phyloP scores from a whole-genome alignment of 495 filamentous ascomycete species.

The Daldinia vernicosa region DNA sequence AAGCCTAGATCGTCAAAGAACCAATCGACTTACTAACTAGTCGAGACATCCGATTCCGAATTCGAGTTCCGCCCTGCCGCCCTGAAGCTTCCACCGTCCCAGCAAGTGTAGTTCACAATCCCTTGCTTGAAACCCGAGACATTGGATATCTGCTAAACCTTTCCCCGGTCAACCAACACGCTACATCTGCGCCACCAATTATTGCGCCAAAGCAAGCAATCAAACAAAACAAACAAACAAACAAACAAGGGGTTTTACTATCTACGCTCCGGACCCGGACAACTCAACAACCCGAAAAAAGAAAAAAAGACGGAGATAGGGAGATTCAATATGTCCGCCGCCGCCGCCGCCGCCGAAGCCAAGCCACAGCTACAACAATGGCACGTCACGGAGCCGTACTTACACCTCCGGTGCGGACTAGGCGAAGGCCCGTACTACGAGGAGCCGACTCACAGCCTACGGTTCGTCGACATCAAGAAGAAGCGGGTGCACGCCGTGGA shows the following conservation, averaged over 20 bases:
- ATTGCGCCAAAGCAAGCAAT: neutral
- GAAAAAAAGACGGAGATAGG: neutral
- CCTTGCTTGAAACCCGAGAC: slow-evolving; percentile 26
- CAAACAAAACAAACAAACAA: too few relatives aligned
- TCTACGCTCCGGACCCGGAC: neutral
- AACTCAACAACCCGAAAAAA: neutral
- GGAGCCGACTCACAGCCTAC: slow-evolving; percentile 70
- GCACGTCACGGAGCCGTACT: slow-evolving; percentile 71
- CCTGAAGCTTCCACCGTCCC: slow-evolving; percentile 17
- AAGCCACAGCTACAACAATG: slow-evolving; percentile 50
- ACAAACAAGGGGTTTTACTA: slow-evolving; percentile 7
- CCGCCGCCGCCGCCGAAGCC: neutral
- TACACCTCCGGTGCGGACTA: slow-evolving; percentile 75
- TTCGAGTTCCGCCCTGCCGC: slow-evolving; percentile 23
- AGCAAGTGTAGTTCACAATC: slow-evolving; percentile 7
- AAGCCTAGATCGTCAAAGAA: neutral
- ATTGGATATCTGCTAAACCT: neutral
- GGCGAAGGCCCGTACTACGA: slow-evolving; percentile 89
- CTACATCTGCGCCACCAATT: neutral
- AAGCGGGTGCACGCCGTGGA: slow-evolving; percentile 78
- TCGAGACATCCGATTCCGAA: slow-evolving; percentile 13
- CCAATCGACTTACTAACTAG: neutral
- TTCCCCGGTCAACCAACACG: slow-evolving; percentile 4
- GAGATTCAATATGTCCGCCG: slow-evolving; percentile 12
- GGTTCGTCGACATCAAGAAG: slow-evolving; percentile 90